Evolutionary conservation across 176 grass and related monocot species (phyloP), one percentile per base, ranked within the genome.

Genomic region (Oryza longistaminata): DNA sequence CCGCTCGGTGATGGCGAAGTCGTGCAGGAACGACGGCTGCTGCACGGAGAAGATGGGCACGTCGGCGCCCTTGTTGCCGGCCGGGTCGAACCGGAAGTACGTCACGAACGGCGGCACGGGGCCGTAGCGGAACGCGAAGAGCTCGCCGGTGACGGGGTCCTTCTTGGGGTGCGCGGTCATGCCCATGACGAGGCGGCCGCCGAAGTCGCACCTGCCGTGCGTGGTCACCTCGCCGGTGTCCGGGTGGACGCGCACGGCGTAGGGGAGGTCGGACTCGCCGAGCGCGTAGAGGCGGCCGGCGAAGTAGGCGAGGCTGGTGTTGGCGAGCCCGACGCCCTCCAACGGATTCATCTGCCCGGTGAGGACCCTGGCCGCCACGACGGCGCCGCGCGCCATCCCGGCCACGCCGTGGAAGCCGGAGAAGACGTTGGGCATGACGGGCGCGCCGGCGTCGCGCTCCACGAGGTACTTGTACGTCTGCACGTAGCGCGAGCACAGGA

Each of bases 81-180:
- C 92, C 0, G 79, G 42, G 84, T 97, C 90, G 87, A 97, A 94
- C 68, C 88, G 21, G 88, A 97, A 95, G 85, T 97, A 97, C 3
- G 88, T 95, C 52, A 97, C 69, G 86, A 95, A 97, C 26, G 95
- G 92, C 14, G 95, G 95, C 9, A 97, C 29, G 33, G 85, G 92
- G 1, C 92, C 90, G 71, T 93, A 93, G 11, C 92, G 90, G 87
- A 97, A 97, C 49, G 95, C 90, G 67, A 93, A 97, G 40, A 91
- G 19, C 80, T 97, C 95, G 24, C 92, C 88, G 1, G 95, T 94
- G 75, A 84, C 34, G 1, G 84, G 86, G 46, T 97, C 92, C 52
- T 90, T 94, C 87, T 97, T 97, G 7, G 92, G 95, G 87, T 95
- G 95, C 37, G 95, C 95, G 19, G 95, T 97, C 95, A 97, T 97